These are phyloP conservation scores for Ophiognomonia clavigignenti-juglandacearum DNA, from an alignment of 2,329 filamentous ascomycete genomes.

Conservation along the genomic window DNA sequence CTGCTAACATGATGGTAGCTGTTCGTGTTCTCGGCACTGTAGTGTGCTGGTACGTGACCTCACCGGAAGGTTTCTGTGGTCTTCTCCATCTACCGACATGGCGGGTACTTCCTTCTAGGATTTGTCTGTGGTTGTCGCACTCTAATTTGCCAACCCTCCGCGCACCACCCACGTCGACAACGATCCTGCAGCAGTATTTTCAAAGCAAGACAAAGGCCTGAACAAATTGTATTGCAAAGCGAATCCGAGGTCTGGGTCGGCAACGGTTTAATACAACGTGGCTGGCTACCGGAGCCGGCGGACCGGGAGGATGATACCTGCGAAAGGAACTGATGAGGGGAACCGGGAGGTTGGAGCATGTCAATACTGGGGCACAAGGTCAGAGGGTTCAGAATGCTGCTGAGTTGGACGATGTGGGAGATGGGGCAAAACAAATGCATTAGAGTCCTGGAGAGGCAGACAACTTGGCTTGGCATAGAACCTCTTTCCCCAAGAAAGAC, in stretches of 20 bases:
- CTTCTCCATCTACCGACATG: slow-evolving; percentile 1
- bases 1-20: slow-evolving; percentile 25
- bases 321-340: neutral
- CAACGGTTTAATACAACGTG: neutral
- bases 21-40: slow-evolving; percentile 30
- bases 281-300: too few relatives aligned
- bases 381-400: neutral
- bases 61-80: slow-evolving; percentile 4
- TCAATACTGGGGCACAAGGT: neutral
- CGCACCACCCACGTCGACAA: neutral
- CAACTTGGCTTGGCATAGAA: slow-evolving; percentile 18
- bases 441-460: slow-evolving; percentile 15
- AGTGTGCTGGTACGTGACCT: slow-evolving; percentile 13
- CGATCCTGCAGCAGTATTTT: neutral
- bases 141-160: neutral
- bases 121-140: slow-evolving; percentile 2
- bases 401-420: neutral
- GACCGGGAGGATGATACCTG: neutral
- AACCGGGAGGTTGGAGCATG: neutral
- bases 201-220: slow-evolving; percentile 5
- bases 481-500: slow-evolving; percentile 14
- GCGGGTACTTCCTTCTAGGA: neutral
- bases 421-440: slow-evolving; percentile 13
- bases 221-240: slow-evolving; percentile 2
- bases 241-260: neutral